Evolutionary conservation across 2,329 filamentous ascomycete species (phyloP), one percentile per base, ranked within the genome.

Genomic region (Aspergillus unguis): DNA sequence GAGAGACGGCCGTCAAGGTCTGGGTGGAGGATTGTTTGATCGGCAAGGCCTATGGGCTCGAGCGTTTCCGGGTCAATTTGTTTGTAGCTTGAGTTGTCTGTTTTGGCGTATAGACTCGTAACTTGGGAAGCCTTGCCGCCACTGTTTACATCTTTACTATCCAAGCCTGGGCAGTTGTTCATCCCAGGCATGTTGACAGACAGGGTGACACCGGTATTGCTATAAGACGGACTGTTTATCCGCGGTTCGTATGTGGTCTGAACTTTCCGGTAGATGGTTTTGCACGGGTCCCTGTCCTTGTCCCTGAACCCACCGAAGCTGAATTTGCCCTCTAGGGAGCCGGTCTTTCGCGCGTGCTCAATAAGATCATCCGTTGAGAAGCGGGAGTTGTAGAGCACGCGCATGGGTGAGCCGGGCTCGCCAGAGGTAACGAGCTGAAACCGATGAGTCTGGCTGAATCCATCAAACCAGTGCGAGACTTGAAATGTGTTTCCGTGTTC

Each of bases 391-490:
- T 92, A 92, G 26, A 79, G 74, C 2, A 92, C 85, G 32, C 74
- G 72, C 7, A 66, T 55, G 4, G 64, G 64, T 28, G 53, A 62
- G 17, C 71, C 52, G 0, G 65, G 59, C 3, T 70, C 62, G 1
- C 65, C 61, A 0, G 76, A 57, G 0, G 78, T 65, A 3, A 83
- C 62, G 31, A 92, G 86, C 52, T 89, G 79, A 65, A 92, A 92
- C 28, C 82, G 83, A 71, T 92, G 87, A 77, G 50, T 88, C 82
- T 3, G 83, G 80, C 53, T 65, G 44, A 90, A 84, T 5, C 87
- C 87, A 65, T 94, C 90, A 60, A 94, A 94, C 89, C 89, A 94
- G 67, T 94, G 88, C 1, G 78, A 81, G 9, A 85, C 76, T 31
- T 77, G 75, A 62, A 85, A 85, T 0, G 77, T 81, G 10, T 71